These are phyloP conservation scores for Metschnikowia matae DNA, from an alignment of 805 yeast species.

Conservation along the genomic window DNA sequence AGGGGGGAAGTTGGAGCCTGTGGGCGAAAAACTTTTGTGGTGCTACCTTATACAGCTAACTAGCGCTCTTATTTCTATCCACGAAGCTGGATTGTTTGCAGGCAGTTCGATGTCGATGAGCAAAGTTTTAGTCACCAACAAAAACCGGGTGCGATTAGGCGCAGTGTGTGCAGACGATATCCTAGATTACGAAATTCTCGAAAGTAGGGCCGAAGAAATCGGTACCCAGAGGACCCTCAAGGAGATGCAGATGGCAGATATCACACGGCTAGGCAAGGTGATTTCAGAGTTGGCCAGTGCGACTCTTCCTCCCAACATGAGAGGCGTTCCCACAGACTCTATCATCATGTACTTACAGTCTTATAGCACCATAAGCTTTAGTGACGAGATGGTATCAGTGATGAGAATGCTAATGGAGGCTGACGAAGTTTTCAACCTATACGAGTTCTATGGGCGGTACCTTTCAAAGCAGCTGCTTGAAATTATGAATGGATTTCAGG, in stretches of 20 bases:
- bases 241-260: conserved; percentile 51
- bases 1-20: conserved; percentile 41
- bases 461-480: conserved; percentile 38
- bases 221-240: conserved; percentile 15
- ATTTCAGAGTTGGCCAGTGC: conserved; percentile 51
- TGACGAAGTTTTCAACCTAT: conserved; percentile 20
- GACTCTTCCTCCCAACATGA: conserved; percentile 25
- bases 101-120: conserved; percentile 57
- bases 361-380: conserved; percentile 22
- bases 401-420: conserved; percentile 16
- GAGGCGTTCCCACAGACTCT: conserved; percentile 15
- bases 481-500: conserved; percentile 47
- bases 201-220: conserved; percentile 11
- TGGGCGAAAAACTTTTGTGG: conserved; percentile 73
- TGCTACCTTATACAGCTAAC: conserved; percentile 68
- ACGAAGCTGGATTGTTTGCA: conserved; percentile 59
- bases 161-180: conserved; percentile 72
- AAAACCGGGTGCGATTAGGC: conserved; percentile 66
- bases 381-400: conserved; percentile 44
- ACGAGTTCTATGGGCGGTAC: conserved; percentile 21
- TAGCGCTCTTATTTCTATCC: conserved; percentile 64
- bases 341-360: conserved; percentile 16
- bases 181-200: conserved; percentile 39
- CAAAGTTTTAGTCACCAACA: conserved; percentile 69
- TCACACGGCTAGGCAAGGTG: conserved; percentile 53